Evolutionary conservation across 768 basidiomycete species (phyloP).

Genomic region (Podaxis sp.): DNA sequence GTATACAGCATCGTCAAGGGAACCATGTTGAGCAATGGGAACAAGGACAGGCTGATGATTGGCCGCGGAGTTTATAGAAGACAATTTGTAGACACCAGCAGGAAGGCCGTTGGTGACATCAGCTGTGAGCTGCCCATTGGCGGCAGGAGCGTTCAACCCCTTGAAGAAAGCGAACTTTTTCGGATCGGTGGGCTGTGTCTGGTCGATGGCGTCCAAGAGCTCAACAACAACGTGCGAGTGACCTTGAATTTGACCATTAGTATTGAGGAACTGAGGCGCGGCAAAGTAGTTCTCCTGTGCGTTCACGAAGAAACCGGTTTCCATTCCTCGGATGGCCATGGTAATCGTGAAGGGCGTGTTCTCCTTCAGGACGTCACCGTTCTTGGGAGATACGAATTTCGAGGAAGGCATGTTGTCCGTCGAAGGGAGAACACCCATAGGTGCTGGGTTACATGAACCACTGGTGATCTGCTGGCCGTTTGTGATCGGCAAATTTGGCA

Average conservation of each 20-base stretch:
- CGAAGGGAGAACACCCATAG: constrained; percentile 57
- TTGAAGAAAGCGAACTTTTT: constrained; percentile 59
- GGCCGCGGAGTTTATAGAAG: constrained; percentile 55
- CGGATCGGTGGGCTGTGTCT: constrained; percentile 48
- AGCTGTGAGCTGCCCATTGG: constrained; percentile 47
- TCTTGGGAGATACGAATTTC: constrained; percentile 49
- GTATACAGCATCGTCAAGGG: constrained; percentile 57
- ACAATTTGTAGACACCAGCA: constrained; percentile 57
- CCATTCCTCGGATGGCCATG: constrained; percentile 42
- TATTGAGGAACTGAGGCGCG: constrained; percentile 54
- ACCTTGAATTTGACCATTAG: constrained; percentile 49
- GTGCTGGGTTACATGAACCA: constrained; percentile 62
- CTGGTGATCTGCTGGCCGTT: constrained; percentile 52
- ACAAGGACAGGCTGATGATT: constrained; percentile 64
- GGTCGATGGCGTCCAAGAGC: constrained; percentile 38
- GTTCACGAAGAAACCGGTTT: constrained; percentile 56
- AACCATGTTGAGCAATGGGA: constrained; percentile 60
- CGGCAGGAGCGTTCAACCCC: constrained; percentile 44
- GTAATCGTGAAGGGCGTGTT: constrained; percentile 51
- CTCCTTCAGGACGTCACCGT: constrained; percentile 43
- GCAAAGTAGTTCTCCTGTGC: constrained; percentile 51
- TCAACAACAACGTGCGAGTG: constrained; percentile 63
- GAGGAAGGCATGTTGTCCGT: constrained; percentile 46
- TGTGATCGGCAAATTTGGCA: constrained; percentile 50
- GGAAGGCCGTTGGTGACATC: constrained; percentile 55